These are phyloP conservation scores for Mrakia hoshinonis DNA, from an alignment of 768 basidiomycete species.

Conservation along the genomic window DNA sequence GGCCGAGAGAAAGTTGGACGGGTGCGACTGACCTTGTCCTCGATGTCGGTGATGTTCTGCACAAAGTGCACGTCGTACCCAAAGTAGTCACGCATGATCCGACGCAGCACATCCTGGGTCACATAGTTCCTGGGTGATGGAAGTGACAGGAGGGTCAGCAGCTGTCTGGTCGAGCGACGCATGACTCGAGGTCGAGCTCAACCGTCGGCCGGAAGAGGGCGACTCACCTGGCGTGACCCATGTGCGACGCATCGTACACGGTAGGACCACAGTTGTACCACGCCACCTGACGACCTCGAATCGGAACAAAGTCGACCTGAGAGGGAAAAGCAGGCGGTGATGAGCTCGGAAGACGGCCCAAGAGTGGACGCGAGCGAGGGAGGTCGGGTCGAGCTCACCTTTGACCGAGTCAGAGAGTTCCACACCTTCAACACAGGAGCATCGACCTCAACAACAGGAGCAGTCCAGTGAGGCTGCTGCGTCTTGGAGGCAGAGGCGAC, in stretches of 20 bases:
- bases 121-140: slow-evolving; percentile 71
- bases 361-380: neutral
- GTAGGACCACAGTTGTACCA: slow-evolving; percentile 99
- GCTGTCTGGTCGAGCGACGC: neutral
- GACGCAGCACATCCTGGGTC: slow-evolving; percentile 79
- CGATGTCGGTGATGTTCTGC: slow-evolving; percentile 98
- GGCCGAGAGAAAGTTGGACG: neutral
- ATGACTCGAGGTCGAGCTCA: neutral
- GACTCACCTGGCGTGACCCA: slow-evolving; percentile 92
- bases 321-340: slow-evolving; percentile 44
- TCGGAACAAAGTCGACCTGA: slow-evolving; percentile 37
- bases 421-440: slow-evolving; percentile 73
- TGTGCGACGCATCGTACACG: slow-evolving; percentile 94
- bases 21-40: slow-evolving; percentile 72
- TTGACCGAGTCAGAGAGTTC: slow-evolving; percentile 84
- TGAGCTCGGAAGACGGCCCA: neutral
- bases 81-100: slow-evolving; percentile 91
- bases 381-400: slow-evolving; percentile 49
- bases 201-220: neutral
- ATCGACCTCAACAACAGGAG: slow-evolving; percentile 30
- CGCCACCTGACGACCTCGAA: slow-evolving; percentile 50
- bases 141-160: neutral
- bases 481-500: neutral
- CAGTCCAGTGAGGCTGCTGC: slow-evolving; percentile 9
- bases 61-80: slow-evolving; percentile 97